Base-by-base conservation (phyloP, 2,329 filamentous ascomycete genomes). In the Fusarium udum region DNA sequence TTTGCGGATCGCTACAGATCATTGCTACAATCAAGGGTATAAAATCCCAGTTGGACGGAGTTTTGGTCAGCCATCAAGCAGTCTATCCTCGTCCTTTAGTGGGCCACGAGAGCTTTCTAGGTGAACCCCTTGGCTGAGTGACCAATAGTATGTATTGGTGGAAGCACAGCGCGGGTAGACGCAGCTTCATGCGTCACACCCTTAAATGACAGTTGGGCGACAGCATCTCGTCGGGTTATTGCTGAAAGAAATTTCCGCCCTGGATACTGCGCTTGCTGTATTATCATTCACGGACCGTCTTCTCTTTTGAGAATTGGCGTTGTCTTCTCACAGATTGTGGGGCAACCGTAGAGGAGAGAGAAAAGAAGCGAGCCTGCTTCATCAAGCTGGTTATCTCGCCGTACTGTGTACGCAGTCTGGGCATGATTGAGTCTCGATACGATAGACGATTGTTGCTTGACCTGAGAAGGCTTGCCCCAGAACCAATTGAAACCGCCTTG, bases 151-250 rank as follows among this genome's bases (percentile, higher is more conserved):
- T 67, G 56, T 66, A n/a, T 59, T 63, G 56, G 51, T 52, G 52
- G 75, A 43, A 46, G 42, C 56, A 69, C 63, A 52, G 36, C 32
- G 63, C 69, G 72, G 75, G 20, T 53, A 40, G 45, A 55, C 31
- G 65, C 75, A 74, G 57, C 20, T 14, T 64, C 56, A 66, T 61
- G 32, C 40, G 65, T 69, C 56, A 67, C 68, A 77, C 63, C 71
- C 67, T 75, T 72, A 60, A 74, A 78, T 78, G 76, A 71, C 76
- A 78, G 65, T 62, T 62, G 63, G 72, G 73, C 63, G 52, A 56
- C 68, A 69, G 67, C 75, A 75, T 77, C 42, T 59, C 45, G 46
- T 56, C 76, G 75, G 73, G 69, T 68, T 66, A 63, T 61, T 69
- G 69, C 67, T 68, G 61, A 67, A 66, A 57, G 53, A 76, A 78